A percentile compares a stretch with the other conserved stretches of the same genome.
Conservation (phyloP, 352 stramenopile species). For the Globisporangium spiculum region DNA sequence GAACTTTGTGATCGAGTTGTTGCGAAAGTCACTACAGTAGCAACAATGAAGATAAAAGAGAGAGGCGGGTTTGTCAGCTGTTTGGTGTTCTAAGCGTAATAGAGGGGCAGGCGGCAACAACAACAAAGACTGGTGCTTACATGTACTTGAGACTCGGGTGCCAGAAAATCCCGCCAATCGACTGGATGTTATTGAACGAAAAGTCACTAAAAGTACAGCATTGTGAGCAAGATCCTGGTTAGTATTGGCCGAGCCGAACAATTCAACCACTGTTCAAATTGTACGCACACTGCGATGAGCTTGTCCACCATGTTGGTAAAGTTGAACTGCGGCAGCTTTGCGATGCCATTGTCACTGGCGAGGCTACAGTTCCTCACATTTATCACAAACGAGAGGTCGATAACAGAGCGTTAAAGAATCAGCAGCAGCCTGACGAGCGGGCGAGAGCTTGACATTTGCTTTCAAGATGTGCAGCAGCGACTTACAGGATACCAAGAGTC, state of each 20-base stretch:
- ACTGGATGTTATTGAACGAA: conserved; percentile 20
- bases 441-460: neutral
- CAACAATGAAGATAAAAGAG: too few relatives aligned
- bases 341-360: conserved; percentile 19
- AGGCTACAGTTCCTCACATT: conserved; percentile 1
- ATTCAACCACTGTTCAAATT: neutral
- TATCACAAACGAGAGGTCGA: neutral
- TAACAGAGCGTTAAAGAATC: neutral
- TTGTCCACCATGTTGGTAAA: conserved; percentile 7
- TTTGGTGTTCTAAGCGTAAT: neutral
- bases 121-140: neutral
- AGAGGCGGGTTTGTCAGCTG: neutral
- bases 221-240: neutral
- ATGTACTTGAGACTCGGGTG: conserved; percentile 15
- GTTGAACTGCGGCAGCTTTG: conserved; percentile 10
- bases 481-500: conserved; percentile 14
- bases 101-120: neutral
- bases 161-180: conserved; percentile 21
- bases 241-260: neutral
- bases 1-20: conserved; percentile 23
- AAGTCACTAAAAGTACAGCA: conserved; percentile 19
- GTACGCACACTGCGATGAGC: conserved; percentile 11
- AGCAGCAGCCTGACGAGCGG: neutral
- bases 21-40: conserved; percentile 18
- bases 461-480: neutral